Conservation (phyloP, 768 basidiomycete genomes). For the Peribolospora baueri region DNA sequence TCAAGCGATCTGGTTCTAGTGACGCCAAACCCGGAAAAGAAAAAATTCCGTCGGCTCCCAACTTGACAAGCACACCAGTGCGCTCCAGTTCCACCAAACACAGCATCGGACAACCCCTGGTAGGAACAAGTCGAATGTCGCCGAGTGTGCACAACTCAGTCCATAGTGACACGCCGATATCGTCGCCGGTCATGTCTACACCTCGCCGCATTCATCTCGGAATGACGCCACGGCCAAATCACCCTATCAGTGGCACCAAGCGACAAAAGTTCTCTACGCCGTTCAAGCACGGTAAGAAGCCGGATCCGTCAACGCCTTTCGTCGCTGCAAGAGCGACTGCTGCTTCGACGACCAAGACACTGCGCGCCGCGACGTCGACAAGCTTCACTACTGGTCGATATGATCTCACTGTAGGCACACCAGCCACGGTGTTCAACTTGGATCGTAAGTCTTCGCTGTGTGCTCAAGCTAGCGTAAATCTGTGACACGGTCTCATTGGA, state of each 20-base stretch:
- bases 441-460: slow-evolving; percentile 1
- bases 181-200: neutral
- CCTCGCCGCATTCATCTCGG: slow-evolving; percentile 8
- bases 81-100: no score
- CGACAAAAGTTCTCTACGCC: slow-evolving; percentile 11
- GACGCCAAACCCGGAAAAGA: no score
- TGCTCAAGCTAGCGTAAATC: neutral
- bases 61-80: no score
- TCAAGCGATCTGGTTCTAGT: no score
- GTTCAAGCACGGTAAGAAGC: slow-evolving; percentile 11
- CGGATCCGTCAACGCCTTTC: slow-evolving; percentile 2
- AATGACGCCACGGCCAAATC: slow-evolving; percentile 9
- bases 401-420: neutral
- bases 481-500: neutral
- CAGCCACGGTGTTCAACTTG: slow-evolving; percentile 9
- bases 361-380: neutral
- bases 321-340: neutral
- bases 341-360: neutral
- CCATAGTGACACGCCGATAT: no score
- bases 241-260: slow-evolving; percentile 5
- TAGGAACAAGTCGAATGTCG: no score
- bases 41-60: no score
- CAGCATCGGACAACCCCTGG: no score
- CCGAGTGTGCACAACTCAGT: no score
- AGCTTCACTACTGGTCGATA: neutral